Conservation (phyloP, 2,329 filamentous ascomycete species). For the Penicillium paneum region DNA sequence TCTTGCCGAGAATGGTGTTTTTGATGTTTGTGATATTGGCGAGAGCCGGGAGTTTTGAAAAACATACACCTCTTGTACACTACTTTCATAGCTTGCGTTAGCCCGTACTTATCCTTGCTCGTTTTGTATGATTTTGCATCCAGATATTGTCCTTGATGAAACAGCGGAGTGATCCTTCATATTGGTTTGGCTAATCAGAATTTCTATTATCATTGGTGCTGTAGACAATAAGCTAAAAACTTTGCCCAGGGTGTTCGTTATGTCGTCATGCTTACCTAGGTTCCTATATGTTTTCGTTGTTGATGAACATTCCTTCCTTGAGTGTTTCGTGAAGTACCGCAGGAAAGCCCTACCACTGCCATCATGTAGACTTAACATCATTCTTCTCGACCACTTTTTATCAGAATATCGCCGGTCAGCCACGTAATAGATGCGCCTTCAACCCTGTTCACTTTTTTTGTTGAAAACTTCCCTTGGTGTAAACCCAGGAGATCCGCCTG, state of each 20-base stretch:
- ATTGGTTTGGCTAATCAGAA: not conserved
- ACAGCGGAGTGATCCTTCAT: not conserved
- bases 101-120: not conserved
- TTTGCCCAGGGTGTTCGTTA: no score
- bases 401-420: no score
- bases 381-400: not conserved
- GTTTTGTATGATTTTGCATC: not conserved
- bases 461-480: no score
- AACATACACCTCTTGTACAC: not conserved
- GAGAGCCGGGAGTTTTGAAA: slow-evolving; percentile 72
- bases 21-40: slow-evolving; percentile 80
- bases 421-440: no score
- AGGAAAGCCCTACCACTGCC: not conserved
- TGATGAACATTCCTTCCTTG: not conserved
- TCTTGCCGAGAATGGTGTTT: slow-evolving; percentile 67
- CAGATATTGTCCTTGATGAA: not conserved
- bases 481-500: no score
- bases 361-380: not conserved
- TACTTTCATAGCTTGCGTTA: not conserved
- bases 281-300: not conserved
- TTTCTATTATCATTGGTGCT: not conserved
- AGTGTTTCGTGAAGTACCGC: not conserved
- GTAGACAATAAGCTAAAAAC: no score
- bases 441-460: no score
- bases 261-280: not conserved